These are phyloP conservation scores for Xylariaceae sp. DNA, from an alignment of 2,329 filamentous ascomycete species.

Conservation along the genomic window DNA sequence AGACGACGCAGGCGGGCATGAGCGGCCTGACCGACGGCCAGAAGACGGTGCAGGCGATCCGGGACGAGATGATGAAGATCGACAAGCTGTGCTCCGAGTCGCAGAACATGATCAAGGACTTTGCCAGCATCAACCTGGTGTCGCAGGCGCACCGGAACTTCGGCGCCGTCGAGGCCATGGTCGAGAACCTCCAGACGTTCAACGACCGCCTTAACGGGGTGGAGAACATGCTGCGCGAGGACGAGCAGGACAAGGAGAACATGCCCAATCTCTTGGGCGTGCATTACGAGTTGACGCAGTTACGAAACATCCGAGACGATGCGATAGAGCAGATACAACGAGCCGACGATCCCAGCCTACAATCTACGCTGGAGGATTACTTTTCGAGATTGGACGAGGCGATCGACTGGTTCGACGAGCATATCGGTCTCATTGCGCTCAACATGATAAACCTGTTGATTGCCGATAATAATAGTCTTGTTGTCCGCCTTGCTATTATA, in stretches of 20 bases:
- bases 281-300: slow-evolving; percentile 88
- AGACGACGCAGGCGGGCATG: slow-evolving; percentile 94
- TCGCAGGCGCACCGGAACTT: slow-evolving; percentile 97
- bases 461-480: slow-evolving; percentile 82
- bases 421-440: slow-evolving; percentile 84
- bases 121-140: slow-evolving; percentile 87
- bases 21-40: slow-evolving; percentile 85
- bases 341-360: slow-evolving; percentile 71
- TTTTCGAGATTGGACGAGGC: slow-evolving; percentile 85
- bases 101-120: slow-evolving; percentile 96
- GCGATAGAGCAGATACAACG: slow-evolving; percentile 94
- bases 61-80: slow-evolving; percentile 98
- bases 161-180: slow-evolving; percentile 90
- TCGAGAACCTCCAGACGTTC: slow-evolving; percentile 85
- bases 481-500: slow-evolving; percentile 88
- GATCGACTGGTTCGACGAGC: slow-evolving; percentile 94
- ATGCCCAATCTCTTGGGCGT: slow-evolving; percentile 90
- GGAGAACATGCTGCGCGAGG: slow-evolving; percentile 77
- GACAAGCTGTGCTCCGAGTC: slow-evolving; percentile 96
- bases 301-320: slow-evolving; percentile 93
- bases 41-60: slow-evolving; percentile 87
- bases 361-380: slow-evolving; percentile 85
- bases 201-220: slow-evolving; percentile 75
- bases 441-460: slow-evolving; percentile 88
- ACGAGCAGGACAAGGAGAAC: slow-evolving; percentile 83